Conservation (phyloP, 202 grass and related monocot genomes). For the Setaria viridis region DNA sequence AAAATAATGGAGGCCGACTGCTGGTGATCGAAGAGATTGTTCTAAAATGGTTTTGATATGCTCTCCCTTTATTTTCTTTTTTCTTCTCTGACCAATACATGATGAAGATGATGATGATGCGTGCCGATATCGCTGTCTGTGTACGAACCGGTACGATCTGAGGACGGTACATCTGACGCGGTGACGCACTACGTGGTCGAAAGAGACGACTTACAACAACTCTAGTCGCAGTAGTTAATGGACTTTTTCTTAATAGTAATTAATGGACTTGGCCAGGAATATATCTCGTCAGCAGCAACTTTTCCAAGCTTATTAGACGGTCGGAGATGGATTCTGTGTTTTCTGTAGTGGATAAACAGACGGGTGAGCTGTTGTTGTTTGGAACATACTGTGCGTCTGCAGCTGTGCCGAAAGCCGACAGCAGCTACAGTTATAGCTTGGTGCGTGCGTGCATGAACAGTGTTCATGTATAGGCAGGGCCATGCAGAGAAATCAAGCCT, state of each 20-base stretch:
- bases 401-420: background rate
- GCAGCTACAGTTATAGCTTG: background rate
- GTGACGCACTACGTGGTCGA: no score
- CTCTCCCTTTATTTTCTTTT: background rate
- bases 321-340: no score
- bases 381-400: background rate
- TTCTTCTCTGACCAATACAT: background rate
- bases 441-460: no score
- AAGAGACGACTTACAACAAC: background rate
- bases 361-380: background rate
- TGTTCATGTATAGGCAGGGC: no score
- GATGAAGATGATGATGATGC: background rate
- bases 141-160: slow-evolving; percentile 26
- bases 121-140: background rate
- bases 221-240: no score
- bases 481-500: no score
- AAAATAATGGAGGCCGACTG: background rate
- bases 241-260: no score
- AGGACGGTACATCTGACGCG: background rate
- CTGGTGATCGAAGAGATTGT: background rate
- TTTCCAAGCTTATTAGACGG: no score
- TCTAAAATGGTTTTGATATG: background rate
- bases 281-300: no score
- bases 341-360: background rate
- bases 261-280: background rate